A percentile compares a stretch with the other conserved stretches of the same genome.
These are phyloP conservation scores for Penicillium sp. DNA, from an alignment of 2,329 filamentous ascomycete genomes.

Conservation along the genomic window DNA sequence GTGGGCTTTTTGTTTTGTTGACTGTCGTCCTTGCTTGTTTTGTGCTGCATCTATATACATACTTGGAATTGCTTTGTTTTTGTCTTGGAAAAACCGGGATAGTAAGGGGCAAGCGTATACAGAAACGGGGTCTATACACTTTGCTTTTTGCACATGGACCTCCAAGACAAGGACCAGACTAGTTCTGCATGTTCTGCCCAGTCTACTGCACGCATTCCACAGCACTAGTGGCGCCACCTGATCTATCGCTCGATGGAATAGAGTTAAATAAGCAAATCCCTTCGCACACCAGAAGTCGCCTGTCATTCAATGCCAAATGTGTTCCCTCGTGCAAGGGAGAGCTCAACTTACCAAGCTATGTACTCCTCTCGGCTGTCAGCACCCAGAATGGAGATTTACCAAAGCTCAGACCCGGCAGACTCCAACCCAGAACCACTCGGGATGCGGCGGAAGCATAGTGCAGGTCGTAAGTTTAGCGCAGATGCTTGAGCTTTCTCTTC, in stretches of 20 bases:
- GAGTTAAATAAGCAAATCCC: neutral
- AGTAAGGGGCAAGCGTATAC: no score
- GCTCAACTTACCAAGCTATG: neutral
- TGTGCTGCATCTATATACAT: neutral
- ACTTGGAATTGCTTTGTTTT: neutral
- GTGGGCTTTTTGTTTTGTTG: neutral
- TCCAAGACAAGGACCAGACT: no score
- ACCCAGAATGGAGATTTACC: neutral
- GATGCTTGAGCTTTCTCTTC: no score
- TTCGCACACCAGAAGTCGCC: neutral
- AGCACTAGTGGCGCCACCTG: neutral
- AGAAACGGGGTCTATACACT: no score
- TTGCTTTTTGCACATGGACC: no score
- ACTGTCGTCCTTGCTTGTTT: neutral
- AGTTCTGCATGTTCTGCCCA: no score
- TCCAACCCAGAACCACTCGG: conserved; percentile 1
- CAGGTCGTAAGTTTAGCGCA: neutral
- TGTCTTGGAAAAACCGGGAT: no score
- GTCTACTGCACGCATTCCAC: no score
- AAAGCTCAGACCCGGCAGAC: neutral
- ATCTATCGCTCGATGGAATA: neutral
- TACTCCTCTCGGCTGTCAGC: neutral
- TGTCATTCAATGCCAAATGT: conserved; percentile 8
- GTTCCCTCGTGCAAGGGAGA: conserved; percentile 5
- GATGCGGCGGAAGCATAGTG: conserved; percentile 13